Evolutionary conservation across 2,329 filamentous ascomycete genomes (phyloP), one percentile per base, ranked within the genome.

Genomic region (Annulohypoxylon truncatum): DNA sequence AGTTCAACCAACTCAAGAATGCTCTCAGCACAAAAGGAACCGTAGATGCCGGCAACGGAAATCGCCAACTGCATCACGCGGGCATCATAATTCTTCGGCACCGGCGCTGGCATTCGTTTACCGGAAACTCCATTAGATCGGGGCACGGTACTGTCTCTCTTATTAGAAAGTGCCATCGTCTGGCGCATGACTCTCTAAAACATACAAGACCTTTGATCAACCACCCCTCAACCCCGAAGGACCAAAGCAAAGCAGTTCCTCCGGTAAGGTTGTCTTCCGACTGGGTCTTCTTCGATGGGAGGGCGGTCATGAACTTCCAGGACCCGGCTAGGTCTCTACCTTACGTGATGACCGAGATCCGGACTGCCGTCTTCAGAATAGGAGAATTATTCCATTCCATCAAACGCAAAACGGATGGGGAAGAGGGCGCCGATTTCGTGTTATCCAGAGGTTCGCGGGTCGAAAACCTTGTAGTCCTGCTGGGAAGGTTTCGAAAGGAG

Each of bases 271-370:
- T 26, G 28, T 9, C 20, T 1, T 2, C 50, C 20, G 66, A 66
- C 20, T 68, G 66, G 66, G 63, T 68, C 2, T 54, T 68, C 47
- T 61, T 63, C 28, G 63, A 66, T 6, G 29, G 50, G n/a, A 29
- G 9, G 3, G 18, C 28, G 6, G 10, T 33, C 1, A 46, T 20
- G n/a, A 13, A 15, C 2, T 13, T 24, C 13, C 3, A 12, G 2
- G n/a, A 10, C 3, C 7, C 8, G 0, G 2, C 2, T 3, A 38
- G 28, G 46, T 6, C 8, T 8, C 46, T 42, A 13, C 44, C 24
- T 2, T 6, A 1, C 1, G 7, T 28, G 7, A 4, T 62, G 4
- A 12, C 28, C 3, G 9, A 26, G 0, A 40, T 61, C 3, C 50
- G 47, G 24, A 42, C 22, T 7, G 60, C 50, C 13, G 66, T 57